Evolutionary conservation across 2,329 filamentous ascomycete genomes (phyloP), one percentile per base, ranked within the genome.

Genomic region (Fusarium denticulatum): DNA sequence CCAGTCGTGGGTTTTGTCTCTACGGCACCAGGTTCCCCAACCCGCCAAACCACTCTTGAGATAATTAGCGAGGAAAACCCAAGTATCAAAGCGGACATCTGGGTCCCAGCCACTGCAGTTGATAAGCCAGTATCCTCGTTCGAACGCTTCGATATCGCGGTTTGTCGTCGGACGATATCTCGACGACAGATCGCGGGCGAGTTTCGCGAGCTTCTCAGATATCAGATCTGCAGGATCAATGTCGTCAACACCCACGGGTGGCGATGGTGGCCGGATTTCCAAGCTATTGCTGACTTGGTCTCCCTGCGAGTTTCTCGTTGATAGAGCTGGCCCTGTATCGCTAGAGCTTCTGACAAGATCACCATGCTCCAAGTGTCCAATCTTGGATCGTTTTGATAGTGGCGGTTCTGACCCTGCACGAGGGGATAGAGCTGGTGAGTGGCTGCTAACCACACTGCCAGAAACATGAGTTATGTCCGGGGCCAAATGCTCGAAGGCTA

Each of bases 91-190:
- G 56, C 88, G 87, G 8, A 86, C 77, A 1, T 82, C 80, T 0
- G 78, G 59, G 1, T 83, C 78, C 92, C 92, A 94, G 3, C 74
- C 57, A 1, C 81, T 78, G 73, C 88, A 90, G 71, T 90, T 84
- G 9, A 97, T 77, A 6, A 85, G 80, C 95, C 95, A 98, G 81
- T 93, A 91, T 1, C 95, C 95, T 22, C 95, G 87, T 80, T 97
- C 94, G 42, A 92, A 88, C 4, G 82, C 82, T 58, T 88, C 85
- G 3, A 81, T 71, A 10, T 77, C 73, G 1, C 81, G 76, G n/a
- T 32, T 64, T 12, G 59, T 34, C 11, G 55, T 56, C 8, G 91
- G 90, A 9, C 81, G 84, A 80, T 89, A 94, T 7, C 87, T 86
- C 6, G 84, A 85, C 1, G 82, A 72, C 8, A 91, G 82, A 22